A percentile compares a stretch with the other conserved stretches of the same genome.
phyloP scores from a whole-genome alignment of 805 yeast genomes.

The Hanseniaspora clermontiae region DNA sequence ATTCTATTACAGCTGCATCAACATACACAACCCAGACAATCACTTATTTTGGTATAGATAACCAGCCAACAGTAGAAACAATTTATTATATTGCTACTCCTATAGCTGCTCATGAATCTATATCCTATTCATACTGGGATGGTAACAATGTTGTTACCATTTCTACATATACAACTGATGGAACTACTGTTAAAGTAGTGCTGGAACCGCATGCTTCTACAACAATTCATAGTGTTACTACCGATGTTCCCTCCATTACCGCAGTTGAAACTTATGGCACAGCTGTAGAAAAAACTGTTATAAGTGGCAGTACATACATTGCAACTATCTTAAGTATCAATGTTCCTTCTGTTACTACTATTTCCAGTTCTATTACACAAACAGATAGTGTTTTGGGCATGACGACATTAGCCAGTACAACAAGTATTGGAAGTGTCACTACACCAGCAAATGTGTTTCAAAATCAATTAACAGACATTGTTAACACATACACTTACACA shows the following conservation, averaged over 20 bases:
- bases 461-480: neutral
- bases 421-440: neutral
- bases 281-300: neutral
- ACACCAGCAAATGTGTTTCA: neutral
- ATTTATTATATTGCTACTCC: conserved; percentile 7
- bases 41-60: conserved; percentile 14
- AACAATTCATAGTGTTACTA: neutral
- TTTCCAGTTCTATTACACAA: neutral
- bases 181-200: conserved; percentile 6
- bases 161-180: conserved; percentile 1
- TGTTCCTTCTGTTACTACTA: neutral
- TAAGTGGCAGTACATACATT: neutral
- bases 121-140: neutral
- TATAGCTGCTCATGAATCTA: neutral
- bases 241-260: neutral
- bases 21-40: conserved; percentile 13
- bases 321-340: neutral
- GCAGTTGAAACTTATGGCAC: neutral
- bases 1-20: conserved; percentile 9
- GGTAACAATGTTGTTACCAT: neutral
- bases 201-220: conserved; percentile 18
- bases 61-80: conserved; percentile 10
- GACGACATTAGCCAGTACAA: neutral
- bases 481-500: neutral
- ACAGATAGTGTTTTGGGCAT: neutral